phyloP scores from a whole-genome alignment of 164 flowering plant species.

The Taxillus chinensis region DNA sequence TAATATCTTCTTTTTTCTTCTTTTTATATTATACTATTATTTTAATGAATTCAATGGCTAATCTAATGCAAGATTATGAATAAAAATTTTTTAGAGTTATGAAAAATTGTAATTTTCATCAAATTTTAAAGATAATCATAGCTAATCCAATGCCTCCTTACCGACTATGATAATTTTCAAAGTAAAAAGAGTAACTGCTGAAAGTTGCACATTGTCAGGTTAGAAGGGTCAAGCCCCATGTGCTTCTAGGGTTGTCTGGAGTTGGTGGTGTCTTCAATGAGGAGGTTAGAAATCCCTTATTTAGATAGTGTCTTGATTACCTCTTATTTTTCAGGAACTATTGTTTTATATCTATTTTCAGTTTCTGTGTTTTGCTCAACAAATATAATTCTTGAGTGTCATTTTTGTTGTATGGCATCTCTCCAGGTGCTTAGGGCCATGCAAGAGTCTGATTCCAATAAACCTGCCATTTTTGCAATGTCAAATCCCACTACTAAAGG shows the following conservation, averaged over 20 bases:
- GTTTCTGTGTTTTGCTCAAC: too few relatives aligned
- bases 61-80: too few relatives aligned
- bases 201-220: conserved; percentile 38
- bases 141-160: too few relatives aligned
- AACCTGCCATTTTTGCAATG: conserved; percentile 98
- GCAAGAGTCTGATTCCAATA: conserved; percentile 74
- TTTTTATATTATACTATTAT: too few relatives aligned
- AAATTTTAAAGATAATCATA: too few relatives aligned
- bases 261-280: conserved; percentile 86
- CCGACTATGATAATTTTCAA: background rate
- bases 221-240: conserved; percentile 80
- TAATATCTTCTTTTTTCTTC: background rate
- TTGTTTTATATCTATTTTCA: too few relatives aligned
- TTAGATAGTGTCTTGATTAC: background rate
- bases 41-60: too few relatives aligned
- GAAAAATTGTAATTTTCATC: too few relatives aligned
- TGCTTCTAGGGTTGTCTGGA: conserved; percentile 91
- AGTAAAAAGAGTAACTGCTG: background rate
- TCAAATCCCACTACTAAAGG: conserved; percentile 98
- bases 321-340: too few relatives aligned
- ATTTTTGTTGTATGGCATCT: conserved; percentile 3
- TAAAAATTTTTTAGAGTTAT: too few relatives aligned
- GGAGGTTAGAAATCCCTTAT: conserved; percentile 37
- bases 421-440: conserved; percentile 83
- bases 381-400: too few relatives aligned